Base-by-base conservation (phyloP, 2,329 filamentous ascomycete genomes). In the Trichoderma citrinoviride region DNA sequence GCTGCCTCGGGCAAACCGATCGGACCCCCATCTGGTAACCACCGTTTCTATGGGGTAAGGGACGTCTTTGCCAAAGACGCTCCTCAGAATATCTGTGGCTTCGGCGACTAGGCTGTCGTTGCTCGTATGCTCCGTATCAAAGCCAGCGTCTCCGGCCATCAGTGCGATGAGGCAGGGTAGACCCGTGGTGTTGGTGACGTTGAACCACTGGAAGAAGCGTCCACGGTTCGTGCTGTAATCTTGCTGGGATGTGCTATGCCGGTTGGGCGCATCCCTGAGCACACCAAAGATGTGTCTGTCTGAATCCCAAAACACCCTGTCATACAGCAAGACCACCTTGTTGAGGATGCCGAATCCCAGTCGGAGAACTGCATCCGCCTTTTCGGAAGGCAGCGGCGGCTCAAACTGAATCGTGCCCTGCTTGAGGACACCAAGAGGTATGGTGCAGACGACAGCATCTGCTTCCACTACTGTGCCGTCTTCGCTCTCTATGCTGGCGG, bases 121-220 rank as follows among this genome's bases (percentile, higher is more conserved):
- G 60, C 87, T 85, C 1, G 88, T 87, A 58, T 82, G 82, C 77
- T 99, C 96, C 0, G 92, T 92, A 68, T 96, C 90, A 70, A 93
- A 91, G 17, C 93, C 95, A 21, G 96, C 92, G 70, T 97, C 92
- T 23, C 95, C 95, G 56, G 94, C 94, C 94, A 99, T 97, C 29
- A 99, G 83, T 8, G 92, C 95, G 67, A 98, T 87, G 25, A 97
- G 83, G 58, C 93, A 92, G 1, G 91, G 95, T 41, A 96, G 81
- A 0, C 96, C 96, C 52, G 91, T 93, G 3, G 92, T 96, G 70
- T 92, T 91, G 66, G 93, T 90, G 62, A 93, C 92, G 72, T 99
- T 98, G 86, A 97, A 98, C 86, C 97, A 98, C 71, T 99, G 87
- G 73, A 98, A 99, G 78, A 97, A 97, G 25, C 93, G 89, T n/a